A percentile compares a stretch with the other conserved stretches of the same genome.
phyloP scores from a whole-genome alignment of 441 rosid species.

The Flueggea neowawraea region DNA sequence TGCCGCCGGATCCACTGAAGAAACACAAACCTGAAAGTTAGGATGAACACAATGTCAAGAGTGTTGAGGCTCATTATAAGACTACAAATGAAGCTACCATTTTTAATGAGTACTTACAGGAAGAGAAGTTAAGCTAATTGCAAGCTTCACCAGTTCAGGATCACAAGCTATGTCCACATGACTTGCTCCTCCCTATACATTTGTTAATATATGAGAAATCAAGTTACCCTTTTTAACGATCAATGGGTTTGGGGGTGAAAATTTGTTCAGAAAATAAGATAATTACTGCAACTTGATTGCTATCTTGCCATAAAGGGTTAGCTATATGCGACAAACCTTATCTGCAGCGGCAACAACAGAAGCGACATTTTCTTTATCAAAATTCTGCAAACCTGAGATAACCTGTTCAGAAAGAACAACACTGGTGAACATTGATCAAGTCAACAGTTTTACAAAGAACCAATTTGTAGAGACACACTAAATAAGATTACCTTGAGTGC shows the following conservation, averaged over 20 bases:
- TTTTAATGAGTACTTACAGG: no score
- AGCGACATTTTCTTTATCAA: conserved; percentile 51
- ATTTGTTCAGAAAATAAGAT: no score
- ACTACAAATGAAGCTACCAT: background rate
- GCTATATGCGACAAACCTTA: conserved; percentile 31
- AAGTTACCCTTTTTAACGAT: no score
- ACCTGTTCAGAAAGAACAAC: conserved; percentile 23
- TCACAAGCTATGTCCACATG: no score
- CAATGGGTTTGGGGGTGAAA: background rate
- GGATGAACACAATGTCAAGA: no score
- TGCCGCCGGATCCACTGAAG: conserved; percentile 51
- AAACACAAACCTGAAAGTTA: conserved; percentile 46
- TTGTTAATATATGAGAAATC: no score
- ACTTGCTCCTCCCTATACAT: no score
- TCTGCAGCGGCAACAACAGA: conserved; percentile 63
- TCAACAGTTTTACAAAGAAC: background rate
- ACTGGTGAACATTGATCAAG: background rate
- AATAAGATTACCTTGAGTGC: conserved; percentile 46
- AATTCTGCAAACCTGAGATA: conserved; percentile 57
- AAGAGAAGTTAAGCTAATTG: no score
- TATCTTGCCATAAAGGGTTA: background rate
- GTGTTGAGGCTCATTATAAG: no score
- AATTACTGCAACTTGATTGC: no score
- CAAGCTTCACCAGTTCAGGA: no score
- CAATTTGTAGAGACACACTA: background rate